phyloP scores from a whole-genome alignment of 169 alveolate species.

The Fabrea salina region DNA sequence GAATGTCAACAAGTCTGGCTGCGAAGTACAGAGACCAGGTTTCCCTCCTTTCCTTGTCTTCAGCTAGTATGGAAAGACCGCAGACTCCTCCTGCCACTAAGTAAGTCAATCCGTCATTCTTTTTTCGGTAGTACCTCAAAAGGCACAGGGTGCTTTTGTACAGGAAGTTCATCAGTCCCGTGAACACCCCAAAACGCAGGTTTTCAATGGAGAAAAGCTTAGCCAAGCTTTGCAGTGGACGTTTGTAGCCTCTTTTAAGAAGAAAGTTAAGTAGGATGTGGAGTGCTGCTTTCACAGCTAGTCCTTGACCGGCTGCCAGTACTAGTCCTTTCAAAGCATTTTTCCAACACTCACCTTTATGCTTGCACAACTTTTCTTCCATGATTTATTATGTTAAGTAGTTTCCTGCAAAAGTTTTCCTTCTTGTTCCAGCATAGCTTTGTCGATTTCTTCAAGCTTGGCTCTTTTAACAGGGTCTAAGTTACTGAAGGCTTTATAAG shows the following conservation, averaged over 20 bases:
- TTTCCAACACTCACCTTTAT: conserved; percentile 6
- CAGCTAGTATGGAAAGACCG: not conserved
- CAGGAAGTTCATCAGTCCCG: not conserved
- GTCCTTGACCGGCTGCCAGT: not conserved
- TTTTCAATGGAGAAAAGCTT: not conserved
- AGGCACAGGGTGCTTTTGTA: conserved; percentile 1
- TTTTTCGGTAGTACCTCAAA: not conserved
- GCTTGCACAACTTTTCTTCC: conserved; percentile 16
- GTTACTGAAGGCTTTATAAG: not conserved
- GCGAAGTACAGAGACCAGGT: conserved; percentile 1
- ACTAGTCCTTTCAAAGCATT: conserved; percentile 13
- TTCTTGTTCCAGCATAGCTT: not conserved
- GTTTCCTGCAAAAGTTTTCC: not conserved
- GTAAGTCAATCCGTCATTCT: not conserved
- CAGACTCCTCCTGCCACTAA: not conserved
- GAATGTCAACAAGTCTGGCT: not conserved
- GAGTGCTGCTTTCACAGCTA: not conserved
- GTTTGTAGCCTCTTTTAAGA: conserved; percentile 12
- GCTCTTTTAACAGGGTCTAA: not conserved
- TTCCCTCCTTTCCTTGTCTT: conserved; percentile 7
- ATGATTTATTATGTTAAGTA: not conserved
- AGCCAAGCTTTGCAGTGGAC: not conserved
- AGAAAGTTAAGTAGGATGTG: conserved; percentile 4
- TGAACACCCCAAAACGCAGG: not conserved
- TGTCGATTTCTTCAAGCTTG: not conserved